Percentiles rank a stretch among this genome's conserved stretches.
Conservation (phyloP, 306 rosid species). For the Malus asiatica region DNA sequence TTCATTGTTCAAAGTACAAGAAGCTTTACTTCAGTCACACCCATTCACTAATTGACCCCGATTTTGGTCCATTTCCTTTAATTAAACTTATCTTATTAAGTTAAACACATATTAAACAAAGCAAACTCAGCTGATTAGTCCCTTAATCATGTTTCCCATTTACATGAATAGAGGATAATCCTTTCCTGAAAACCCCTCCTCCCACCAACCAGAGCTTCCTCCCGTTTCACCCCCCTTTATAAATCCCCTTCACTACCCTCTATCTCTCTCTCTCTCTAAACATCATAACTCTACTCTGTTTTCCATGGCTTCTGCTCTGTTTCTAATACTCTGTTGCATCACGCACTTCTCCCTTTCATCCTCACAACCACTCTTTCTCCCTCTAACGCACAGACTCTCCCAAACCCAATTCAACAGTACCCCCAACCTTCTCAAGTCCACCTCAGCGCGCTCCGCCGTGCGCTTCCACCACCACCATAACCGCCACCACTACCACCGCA, state of each 20-base stretch:
- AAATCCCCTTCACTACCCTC: background rate
- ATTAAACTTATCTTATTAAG: background rate
- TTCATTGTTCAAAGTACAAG: background rate
- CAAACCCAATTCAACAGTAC: conserved; percentile 54
- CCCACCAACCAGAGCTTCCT: conserved; percentile 16
- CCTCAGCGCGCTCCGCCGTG: conserved; percentile 48
- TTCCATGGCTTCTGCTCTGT: conserved; percentile 45
- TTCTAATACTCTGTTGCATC: conserved; percentile 36
- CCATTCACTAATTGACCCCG: background rate
- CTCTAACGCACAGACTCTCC: conserved; percentile 61
- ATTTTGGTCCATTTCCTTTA: background rate
- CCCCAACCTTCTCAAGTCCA: conserved; percentile 67
- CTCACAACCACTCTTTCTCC: conserved; percentile 33
- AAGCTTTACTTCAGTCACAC: background rate
- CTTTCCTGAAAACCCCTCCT: background rate
- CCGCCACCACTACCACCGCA: conserved; percentile 15
- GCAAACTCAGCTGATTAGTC: background rate
- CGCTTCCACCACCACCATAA: conserved; percentile 51
- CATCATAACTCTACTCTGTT: background rate
- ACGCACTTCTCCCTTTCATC: conserved; percentile 17
- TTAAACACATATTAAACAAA: background rate
- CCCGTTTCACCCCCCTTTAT: conserved; percentile 1
- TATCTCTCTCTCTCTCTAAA: background rate
- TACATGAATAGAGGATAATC: background rate
- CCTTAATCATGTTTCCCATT: background rate